Conservation (phyloP, 805 yeast genomes). For the Priceomyces medius region DNA sequence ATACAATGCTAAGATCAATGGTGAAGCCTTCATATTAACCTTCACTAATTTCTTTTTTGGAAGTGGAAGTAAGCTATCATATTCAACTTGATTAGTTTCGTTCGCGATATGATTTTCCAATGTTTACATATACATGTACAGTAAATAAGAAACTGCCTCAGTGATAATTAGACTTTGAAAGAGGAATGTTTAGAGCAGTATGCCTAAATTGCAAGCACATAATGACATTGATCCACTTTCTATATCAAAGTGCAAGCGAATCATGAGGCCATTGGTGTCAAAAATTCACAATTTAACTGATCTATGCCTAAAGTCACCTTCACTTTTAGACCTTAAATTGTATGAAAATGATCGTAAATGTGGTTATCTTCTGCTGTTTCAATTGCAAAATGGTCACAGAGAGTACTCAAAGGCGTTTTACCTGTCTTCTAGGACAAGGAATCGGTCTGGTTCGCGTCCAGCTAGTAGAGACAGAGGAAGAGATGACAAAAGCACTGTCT, state of each 20-base stretch:
- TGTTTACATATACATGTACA: not conserved
- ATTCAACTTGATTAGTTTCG: too few relatives aligned
- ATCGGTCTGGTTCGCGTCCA: not conserved
- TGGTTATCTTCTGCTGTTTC: not conserved
- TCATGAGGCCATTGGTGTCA: conserved; percentile 36
- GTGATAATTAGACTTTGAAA: not conserved
- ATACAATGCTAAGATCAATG: not conserved
- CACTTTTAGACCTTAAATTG: conserved; percentile 13
- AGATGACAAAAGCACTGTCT: not conserved
- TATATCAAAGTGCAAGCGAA: conserved; percentile 30
- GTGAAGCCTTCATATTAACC: not conserved
- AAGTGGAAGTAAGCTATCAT: too few relatives aligned
- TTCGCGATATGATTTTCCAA: not conserved
- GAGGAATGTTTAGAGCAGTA: not conserved
- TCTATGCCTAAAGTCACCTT: conserved; percentile 25
- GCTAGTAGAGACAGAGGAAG: not conserved
- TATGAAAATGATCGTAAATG: conserved; percentile 2
- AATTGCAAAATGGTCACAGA: not conserved
- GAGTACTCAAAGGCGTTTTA: conserved; percentile 1
- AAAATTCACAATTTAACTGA: conserved; percentile 36
- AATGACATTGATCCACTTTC: conserved; percentile 9
- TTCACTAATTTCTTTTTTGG: not conserved
- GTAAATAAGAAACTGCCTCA: not conserved
- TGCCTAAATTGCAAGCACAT: conserved; percentile 2
- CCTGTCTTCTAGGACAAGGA: not conserved